phyloP scores from a whole-genome alignment of 306 rosid genomes.

The Vigna angularis region DNA sequence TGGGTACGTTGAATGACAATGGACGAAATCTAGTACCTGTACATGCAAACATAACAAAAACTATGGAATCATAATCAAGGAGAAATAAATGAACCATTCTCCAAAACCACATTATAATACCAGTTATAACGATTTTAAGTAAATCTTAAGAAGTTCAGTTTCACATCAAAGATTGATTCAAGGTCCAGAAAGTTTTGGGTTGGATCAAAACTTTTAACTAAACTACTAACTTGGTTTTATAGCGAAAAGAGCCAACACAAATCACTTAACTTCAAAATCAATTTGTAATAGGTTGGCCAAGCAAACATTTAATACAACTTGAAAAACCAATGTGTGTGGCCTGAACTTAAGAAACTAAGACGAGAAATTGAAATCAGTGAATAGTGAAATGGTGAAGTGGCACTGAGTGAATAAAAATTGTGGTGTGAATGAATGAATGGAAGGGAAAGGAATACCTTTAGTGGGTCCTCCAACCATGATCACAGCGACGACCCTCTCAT shows the following conservation, averaged over 20 bases:
- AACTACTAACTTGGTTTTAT: neutral
- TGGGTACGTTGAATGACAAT: constrained; percentile 85
- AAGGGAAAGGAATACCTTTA: constrained; percentile 58
- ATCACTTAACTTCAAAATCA: neutral
- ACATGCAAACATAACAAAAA: constrained; percentile 23
- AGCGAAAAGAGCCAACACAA: neutral
- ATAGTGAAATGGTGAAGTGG: neutral
- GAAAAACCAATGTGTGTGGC: neutral
- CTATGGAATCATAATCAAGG: neutral
- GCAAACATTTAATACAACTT: neutral
- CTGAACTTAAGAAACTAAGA: neutral
- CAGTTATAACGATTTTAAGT: neutral
- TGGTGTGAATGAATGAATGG: constrained; percentile 20
- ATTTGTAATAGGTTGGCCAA: neutral
- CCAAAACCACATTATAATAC: neutral
- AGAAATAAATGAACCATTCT: neutral
- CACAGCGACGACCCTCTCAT: constrained; percentile 86
- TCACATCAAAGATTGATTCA: neutral
- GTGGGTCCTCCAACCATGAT: constrained; percentile 99
- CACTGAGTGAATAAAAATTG: constrained; percentile 17
- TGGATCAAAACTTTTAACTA: neutral
- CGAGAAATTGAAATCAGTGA: neutral
- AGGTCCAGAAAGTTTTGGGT: neutral
- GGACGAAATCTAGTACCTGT: constrained; percentile 97
- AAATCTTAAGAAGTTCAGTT: neutral